Evolutionary conservation across 140 eudicot genomes (phyloP).

Genomic region (Bidens hawaiensis): DNA sequence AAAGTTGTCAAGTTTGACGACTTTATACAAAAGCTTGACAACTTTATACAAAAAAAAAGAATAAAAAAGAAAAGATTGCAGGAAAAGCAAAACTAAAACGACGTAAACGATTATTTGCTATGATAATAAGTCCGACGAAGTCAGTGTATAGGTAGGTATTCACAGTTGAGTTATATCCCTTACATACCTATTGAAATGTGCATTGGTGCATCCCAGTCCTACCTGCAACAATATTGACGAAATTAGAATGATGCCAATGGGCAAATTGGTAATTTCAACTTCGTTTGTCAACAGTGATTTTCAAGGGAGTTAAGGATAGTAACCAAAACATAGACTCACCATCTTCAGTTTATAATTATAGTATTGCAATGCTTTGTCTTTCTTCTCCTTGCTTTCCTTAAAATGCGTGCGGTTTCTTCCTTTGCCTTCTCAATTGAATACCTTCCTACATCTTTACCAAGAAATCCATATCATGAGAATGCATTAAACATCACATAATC

Average conservation of each 20-base stretch:
- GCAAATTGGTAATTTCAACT: conserved; percentile 4
- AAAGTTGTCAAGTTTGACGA: no score
- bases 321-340: conserved; percentile 28
- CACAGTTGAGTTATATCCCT: conserved; percentile 18
- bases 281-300: no score
- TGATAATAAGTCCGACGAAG: background rate
- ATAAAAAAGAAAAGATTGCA: no score
- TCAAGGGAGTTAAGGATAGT: no score
- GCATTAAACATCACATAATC: conserved; percentile 1
- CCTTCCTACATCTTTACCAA: conserved; percentile 30
- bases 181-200: conserved; percentile 13
- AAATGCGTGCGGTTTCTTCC: conserved; percentile 58
- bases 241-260: background rate
- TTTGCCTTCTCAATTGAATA: conserved; percentile 42
- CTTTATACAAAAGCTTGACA: no score
- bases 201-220: conserved; percentile 7
- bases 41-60: background rate
- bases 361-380: conserved; percentile 58
- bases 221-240: conserved; percentile 20
- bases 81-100: background rate
- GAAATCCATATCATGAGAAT: conserved; percentile 14
- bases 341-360: conserved; percentile 56
- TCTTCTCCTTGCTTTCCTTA: conserved; percentile 75
- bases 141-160: conserved; percentile 2
- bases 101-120: background rate